These are phyloP conservation scores for Nymphaea thermarum DNA, from an alignment of 164 flowering plant species.

Conservation along the genomic window DNA sequence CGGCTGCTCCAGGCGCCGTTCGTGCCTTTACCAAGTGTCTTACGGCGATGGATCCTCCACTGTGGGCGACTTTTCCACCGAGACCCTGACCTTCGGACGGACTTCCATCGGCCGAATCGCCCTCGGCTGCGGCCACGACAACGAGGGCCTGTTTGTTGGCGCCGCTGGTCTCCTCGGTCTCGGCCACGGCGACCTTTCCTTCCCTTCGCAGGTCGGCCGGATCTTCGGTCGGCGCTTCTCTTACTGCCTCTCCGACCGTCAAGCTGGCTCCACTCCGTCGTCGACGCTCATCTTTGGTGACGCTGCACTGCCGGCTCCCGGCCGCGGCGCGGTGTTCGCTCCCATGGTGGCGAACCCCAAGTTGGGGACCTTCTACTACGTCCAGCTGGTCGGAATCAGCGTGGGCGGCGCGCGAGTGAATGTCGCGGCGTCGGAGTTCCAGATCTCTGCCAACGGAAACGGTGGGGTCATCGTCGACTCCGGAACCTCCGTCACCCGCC, in stretches of 20 bases:
- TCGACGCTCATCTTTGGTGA: slow-evolving; percentile 67
- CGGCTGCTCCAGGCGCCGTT: slow-evolving; percentile 35
- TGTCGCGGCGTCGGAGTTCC: slow-evolving; percentile 44
- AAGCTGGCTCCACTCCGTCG: slow-evolving; percentile 16
- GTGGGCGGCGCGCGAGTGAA: slow-evolving; percentile 75
- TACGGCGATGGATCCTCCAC: slow-evolving; percentile 97
- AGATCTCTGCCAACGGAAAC: slow-evolving; percentile 53
- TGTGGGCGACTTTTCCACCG: slow-evolving; percentile 72
- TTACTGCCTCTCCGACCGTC: slow-evolving; percentile 79
- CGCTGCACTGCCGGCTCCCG: slow-evolving; percentile 29
- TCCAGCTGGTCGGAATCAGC: slow-evolving; percentile 59
- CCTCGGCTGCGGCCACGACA: slow-evolving; percentile 93
- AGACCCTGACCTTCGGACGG: slow-evolving; percentile 69
- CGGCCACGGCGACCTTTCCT: slow-evolving; percentile 70
- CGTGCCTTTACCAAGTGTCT: slow-evolving; percentile 59
- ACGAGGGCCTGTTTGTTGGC: slow-evolving; percentile 85
- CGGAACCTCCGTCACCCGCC: slow-evolving; percentile 90
- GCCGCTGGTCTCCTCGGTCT: slow-evolving; percentile 90
- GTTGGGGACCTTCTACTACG: slow-evolving; percentile 85
- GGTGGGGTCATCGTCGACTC: slow-evolving; percentile 95
- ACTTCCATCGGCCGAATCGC: slow-evolving; percentile 39
- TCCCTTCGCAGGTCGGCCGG: slow-evolving; percentile 56
- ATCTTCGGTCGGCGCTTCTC: slow-evolving; percentile 67
- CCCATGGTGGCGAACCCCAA: slow-evolving; percentile 57
- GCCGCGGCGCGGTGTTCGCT: slow-evolving; percentile 51